These are phyloP conservation scores for Xylariaceae sp. DNA, from an alignment of 2,329 filamentous ascomycete genomes.

Conservation along the genomic window DNA sequence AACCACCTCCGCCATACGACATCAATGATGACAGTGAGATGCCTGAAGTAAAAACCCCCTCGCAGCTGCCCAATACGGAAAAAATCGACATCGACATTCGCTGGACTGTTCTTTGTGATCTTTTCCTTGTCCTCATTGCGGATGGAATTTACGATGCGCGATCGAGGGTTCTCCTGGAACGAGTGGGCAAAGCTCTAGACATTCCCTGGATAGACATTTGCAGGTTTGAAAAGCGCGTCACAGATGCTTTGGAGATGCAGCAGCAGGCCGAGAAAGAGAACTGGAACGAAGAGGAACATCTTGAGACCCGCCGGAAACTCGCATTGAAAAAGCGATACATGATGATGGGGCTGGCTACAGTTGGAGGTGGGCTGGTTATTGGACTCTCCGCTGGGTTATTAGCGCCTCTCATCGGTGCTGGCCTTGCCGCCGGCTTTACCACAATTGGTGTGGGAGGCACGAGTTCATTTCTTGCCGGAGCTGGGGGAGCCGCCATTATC, in stretches of 20 bases:
- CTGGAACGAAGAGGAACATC: conserved; percentile 95
- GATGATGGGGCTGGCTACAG: conserved; percentile 95
- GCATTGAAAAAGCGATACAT: conserved; percentile 80
- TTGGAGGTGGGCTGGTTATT: conserved; percentile 91
- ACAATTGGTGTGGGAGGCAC: conserved; percentile 92
- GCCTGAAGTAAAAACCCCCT: conserved; percentile 75
- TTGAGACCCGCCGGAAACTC: conserved; percentile 77
- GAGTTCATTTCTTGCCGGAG: conserved; percentile 81
- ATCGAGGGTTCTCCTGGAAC: conserved; percentile 78
- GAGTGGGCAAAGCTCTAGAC: conserved; percentile 73
- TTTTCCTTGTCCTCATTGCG: conserved; percentile 94
- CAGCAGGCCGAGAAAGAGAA: conserved; percentile 91
- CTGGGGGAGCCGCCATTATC: conserved; percentile 89
- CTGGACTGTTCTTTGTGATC: conserved; percentile 94
- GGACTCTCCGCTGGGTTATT: conserved; percentile 88
- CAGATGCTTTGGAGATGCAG: conserved; percentile 96
- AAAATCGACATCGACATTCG: conserved; percentile 93
- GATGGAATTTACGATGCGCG: conserved; percentile 90
- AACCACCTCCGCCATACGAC: conserved; percentile 57
- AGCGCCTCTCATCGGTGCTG: conserved; percentile 89
- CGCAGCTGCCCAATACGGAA: conserved; percentile 73
- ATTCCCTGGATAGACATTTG: conserved; percentile 92
- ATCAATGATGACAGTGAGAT: conserved; percentile 65
- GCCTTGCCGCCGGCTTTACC: conserved; percentile 89
- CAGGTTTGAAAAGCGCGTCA: conserved; percentile 94